Base-by-base conservation (phyloP, 108 stramenopile genomes). In the Craspedostauros australis region DNA sequence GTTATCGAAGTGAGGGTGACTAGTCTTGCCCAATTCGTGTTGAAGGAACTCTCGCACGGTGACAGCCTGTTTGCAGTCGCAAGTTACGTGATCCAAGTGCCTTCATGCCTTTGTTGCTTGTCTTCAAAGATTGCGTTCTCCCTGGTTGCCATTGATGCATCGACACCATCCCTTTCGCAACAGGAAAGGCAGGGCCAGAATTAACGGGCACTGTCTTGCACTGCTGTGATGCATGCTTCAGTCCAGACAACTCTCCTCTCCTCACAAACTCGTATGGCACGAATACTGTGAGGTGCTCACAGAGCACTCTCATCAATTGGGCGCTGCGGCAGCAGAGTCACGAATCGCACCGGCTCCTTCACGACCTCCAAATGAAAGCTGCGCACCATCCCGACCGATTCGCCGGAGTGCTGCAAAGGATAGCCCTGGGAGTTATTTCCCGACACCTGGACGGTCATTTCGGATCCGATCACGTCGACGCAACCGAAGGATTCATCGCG, bases 401-500 rank as follows among this genome's bases (percentile, higher is more conserved):
- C 84, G 9, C 84, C 84, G 2, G 77, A 79, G 51, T 86, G 84
- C 49, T 86, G 84, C 29, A 86, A 76, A 5, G 84, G 84, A 58
- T 74, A 82, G 33, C 75, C 72, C 38, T 38, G 33, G 4, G 28
- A 27, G 12, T 28, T 27, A 36, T 37, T 30, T 22, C 28, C 46
- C 9, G 27, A 6, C 21, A 79, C 53, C 33, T 68, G 61, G 25
- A 86, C 65, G n/a, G 68, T 55, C 63, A 86, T 82, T 1, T 76
- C 72, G 14, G 49, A 26, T 3, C 84, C 84, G 28, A 86, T 62
- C 39, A 80, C 82, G 57, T 86, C 84, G 16, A 86, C 43, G 54
- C 83, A 84, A 19, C 70, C 68, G 49, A 84, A 77, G 4, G 19
- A 11, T 23, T 37, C 22, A 9, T 65, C 54, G 33, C 70, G 60